phyloP scores from a whole-genome alignment of 2,329 filamentous ascomycete species.

The Pseudopithomyces chartarum region DNA sequence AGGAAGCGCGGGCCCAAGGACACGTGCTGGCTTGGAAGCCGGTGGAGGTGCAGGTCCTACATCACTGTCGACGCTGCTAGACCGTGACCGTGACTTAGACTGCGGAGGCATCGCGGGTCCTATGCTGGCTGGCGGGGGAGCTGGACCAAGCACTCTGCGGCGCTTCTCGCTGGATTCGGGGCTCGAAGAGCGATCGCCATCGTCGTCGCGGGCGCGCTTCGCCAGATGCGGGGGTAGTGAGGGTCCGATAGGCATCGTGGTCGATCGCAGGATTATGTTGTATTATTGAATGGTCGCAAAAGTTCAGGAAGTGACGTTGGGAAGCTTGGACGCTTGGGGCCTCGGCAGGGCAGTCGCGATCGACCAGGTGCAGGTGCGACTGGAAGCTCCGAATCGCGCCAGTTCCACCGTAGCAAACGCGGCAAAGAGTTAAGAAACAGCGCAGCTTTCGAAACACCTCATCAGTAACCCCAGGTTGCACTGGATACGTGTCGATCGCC shows the following conservation, averaged over 20 bases:
- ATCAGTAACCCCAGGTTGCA: neutral
- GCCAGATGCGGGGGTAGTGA: slow-evolving; percentile 69
- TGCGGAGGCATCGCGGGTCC: slow-evolving; percentile 60
- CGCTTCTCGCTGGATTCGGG: slow-evolving; percentile 55
- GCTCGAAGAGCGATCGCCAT: slow-evolving; percentile 46
- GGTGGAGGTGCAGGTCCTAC: slow-evolving; percentile 50
- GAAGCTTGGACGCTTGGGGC: slow-evolving; percentile 27
- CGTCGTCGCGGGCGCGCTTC: slow-evolving; percentile 56
- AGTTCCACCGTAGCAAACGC: neutral
- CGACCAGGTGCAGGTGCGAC: slow-evolving; percentile 16
- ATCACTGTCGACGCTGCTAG: slow-evolving; percentile 34
- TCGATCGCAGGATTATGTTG: slow-evolving; percentile 18
- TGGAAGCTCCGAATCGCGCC: slow-evolving; percentile 21
- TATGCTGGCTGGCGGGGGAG: slow-evolving; percentile 57
- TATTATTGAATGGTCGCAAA: neutral
- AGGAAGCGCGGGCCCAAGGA: slow-evolving; percentile 60
- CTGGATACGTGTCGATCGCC: neutral
- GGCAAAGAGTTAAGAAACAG: neutral
- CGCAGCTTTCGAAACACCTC: neutral
- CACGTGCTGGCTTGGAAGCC: slow-evolving; percentile 43
- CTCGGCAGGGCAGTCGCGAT: slow-evolving; percentile 16
- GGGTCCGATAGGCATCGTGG: slow-evolving; percentile 71
- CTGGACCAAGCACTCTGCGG: slow-evolving; percentile 59
- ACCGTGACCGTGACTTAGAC: slow-evolving; percentile 24
- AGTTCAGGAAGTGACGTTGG: slow-evolving; percentile 10